Percentiles rank a stretch among this genome's conserved stretches.
These are phyloP conservation scores for Heliamphora pulchella DNA, from an alignment of 179 eudicot genomes.

Conservation along the genomic window DNA sequence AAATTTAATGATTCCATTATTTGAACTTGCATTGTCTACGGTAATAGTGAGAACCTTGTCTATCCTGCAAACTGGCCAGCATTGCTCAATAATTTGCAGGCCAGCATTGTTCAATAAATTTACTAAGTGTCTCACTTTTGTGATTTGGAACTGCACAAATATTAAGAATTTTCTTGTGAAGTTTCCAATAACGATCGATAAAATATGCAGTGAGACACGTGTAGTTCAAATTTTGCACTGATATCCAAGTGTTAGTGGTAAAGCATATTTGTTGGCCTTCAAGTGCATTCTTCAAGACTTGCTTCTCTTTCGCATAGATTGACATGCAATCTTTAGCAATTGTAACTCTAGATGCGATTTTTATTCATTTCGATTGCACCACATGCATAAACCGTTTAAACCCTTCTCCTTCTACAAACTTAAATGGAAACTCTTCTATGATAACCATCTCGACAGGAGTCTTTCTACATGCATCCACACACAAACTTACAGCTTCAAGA, in stretches of 20 bases:
- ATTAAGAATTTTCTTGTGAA: background rate
- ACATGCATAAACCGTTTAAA: background rate
- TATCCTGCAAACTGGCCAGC: background rate
- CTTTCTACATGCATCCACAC: background rate
- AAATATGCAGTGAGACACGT: slow-evolving; percentile 1
- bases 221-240: background rate
- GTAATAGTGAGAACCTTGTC: background rate
- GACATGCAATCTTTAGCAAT: background rate
- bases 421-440: background rate
- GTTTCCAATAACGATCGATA: background rate
- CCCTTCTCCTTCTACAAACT: background rate
- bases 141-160: slow-evolving; percentile 12
- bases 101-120: background rate
- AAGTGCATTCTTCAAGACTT: background rate
- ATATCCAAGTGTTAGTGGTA: background rate
- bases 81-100: too few relatives aligned
- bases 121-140: background rate
- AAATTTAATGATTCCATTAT: background rate
- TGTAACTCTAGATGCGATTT: background rate
- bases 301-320: background rate
- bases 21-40: background rate
- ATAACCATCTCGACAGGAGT: background rate
- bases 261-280: background rate
- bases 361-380: background rate
- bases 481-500: background rate